phyloP scores from a whole-genome alignment of 495 filamentous ascomycete species.

The Aspergillus cristatus region DNA sequence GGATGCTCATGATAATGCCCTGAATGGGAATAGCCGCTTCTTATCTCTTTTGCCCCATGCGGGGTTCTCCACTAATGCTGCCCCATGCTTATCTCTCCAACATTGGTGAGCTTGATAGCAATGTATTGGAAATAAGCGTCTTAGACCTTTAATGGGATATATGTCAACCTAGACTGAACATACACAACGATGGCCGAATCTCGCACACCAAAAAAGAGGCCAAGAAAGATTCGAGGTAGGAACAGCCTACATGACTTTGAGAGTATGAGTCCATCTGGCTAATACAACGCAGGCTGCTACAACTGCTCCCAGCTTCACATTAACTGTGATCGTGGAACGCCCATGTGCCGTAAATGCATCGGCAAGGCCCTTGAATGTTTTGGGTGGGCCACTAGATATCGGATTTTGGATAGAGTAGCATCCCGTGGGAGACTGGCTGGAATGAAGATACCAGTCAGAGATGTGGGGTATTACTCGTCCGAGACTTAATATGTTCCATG shows the following conservation, averaged over 20 bases:
- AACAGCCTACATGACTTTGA: background rate
- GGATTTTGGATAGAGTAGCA: conserved; percentile 2
- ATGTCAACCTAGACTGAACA: background rate
- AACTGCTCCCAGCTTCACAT: conserved; percentile 2
- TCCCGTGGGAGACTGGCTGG: conserved; percentile 7
- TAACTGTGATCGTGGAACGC: conserved; percentile 1
- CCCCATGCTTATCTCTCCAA: background rate
- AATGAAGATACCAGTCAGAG: background rate
- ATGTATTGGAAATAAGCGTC: background rate
- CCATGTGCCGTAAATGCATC: background rate
- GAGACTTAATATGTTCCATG: background rate
- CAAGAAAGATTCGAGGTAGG: background rate
- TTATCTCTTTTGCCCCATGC: background rate
- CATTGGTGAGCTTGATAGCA: too few species aligned
- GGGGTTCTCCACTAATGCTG: background rate
- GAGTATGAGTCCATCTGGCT: background rate
- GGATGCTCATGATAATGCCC: background rate
- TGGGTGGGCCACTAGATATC: conserved; percentile 1
- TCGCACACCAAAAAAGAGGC: background rate
- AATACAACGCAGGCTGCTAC: background rate
- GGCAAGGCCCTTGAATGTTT: conserved; percentile 1
- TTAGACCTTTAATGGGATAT: background rate
- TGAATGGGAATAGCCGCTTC: background rate
- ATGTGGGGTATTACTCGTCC: background rate
- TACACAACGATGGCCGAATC: background rate